Evolutionary conservation across 176 grass and related monocot genomes (phyloP), one percentile per base, ranked within the genome.

Genomic region (Thalia dealbata): DNA sequence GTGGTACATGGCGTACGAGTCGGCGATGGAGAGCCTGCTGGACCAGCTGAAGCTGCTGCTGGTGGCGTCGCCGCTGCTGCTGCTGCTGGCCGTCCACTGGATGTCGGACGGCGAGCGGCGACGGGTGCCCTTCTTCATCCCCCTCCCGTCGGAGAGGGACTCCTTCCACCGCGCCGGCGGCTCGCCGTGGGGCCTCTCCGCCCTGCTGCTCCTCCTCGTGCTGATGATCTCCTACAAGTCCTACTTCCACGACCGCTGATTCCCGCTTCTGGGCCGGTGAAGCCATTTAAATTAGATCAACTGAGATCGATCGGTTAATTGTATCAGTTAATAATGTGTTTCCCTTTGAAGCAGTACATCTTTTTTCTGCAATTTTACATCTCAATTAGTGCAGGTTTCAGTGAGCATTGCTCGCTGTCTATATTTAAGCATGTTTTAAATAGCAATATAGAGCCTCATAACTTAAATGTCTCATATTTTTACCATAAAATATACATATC

Each of bases 221-320:
- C 68, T 97, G 46, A 88, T 97, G 85, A 72, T 97, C 69, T 92
- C 95, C 18, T 97, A 92, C 81, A 89, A 92, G 85, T 91, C 87
- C 0, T 84, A 86, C 78, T 86, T 97, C 81, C 87, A 86, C 15
- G 80, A 91, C 14, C 19, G 84, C 22, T 97, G 95, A 90, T 92
- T 90, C 74, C 90, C 95, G 7, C 85, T 83, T 24, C 25, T 82
- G 44, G 80, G 46, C 52, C 76, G 84, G 28, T 89, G 80, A 89
- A 46, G 10, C 10, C 2, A 52, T 52, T 38, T 38, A n/a, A n/a
- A n/a, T n/a, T n/a, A n/a, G 32, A 38, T 38, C 32, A 38, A 4
- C 4, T 4, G 32, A 38, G 4, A 38, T 38, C 32, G n/a, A 38
- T 1, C 32, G 32, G 32, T 38, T 38, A 38, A 38, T 38, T 38